Evolutionary conservation across 1,284 basidiomycete species (phyloP).

Genomic region (Boletus calvinii): DNA sequence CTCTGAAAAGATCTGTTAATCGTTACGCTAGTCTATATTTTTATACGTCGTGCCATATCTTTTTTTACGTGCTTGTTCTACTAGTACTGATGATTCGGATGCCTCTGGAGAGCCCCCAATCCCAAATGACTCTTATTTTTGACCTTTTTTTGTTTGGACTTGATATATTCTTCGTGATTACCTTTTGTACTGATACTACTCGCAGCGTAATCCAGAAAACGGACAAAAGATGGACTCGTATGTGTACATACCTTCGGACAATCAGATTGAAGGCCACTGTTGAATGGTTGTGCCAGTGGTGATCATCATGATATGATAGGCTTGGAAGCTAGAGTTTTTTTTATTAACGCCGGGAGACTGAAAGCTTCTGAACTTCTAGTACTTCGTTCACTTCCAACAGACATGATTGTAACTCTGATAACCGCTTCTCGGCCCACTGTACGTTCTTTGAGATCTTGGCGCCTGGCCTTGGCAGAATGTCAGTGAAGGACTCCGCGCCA

Average conservation of each 20-base stretch:
- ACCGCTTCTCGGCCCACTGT: no score
- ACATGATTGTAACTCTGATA: no score
- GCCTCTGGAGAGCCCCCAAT: neutral
- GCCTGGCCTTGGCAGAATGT: conserved; percentile 12
- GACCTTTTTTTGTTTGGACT: conserved; percentile 13
- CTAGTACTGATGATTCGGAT: conserved; percentile 5
- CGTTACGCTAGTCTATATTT: conserved; percentile 29
- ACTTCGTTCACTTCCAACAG: no score
- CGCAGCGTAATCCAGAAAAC: conserved; percentile 17
- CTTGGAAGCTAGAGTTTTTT: no score
- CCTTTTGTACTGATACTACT: conserved; percentile 1
- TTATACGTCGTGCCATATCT: conserved; percentile 28
- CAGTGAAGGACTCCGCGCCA: no score
- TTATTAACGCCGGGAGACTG: no score
- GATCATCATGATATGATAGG: no score
- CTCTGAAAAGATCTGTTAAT: conserved; percentile 23
- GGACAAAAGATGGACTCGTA: conserved; percentile 19
- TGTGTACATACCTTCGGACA: conserved; percentile 13
- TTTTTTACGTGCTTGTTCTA: conserved; percentile 8
- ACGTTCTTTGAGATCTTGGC: neutral
- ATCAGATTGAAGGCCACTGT: no score
- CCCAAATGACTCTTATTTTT: neutral
- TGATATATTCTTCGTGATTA: conserved; percentile 1
- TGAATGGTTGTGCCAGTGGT: no score
- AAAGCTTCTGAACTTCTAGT: no score